phyloP scores from a whole-genome alignment of 306 rosid species.

The Prinsepia uniflora region DNA sequence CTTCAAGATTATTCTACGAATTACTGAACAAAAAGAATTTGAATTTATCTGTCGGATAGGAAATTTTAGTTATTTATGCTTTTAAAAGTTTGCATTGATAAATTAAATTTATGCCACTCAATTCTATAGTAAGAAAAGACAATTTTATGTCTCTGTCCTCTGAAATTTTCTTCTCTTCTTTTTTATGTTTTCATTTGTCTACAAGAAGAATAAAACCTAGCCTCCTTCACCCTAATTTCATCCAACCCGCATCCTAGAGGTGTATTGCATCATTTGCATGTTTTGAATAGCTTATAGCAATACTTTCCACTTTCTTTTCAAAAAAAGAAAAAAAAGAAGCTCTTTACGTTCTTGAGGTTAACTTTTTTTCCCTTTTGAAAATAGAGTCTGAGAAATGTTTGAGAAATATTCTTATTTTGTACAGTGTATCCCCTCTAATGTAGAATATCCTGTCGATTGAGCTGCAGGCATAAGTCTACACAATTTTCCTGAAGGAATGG shows the following conservation, averaged over 20 bases:
- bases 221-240: background rate
- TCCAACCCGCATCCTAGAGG: background rate
- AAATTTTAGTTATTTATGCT: background rate
- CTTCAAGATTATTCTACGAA: slow-evolving; percentile 15
- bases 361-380: background rate
- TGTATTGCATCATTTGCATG: background rate
- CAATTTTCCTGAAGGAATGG: slow-evolving; percentile 99
- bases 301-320: slow-evolving; percentile 1
- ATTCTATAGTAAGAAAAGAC: background rate
- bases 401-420: background rate
- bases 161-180: background rate
- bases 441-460: slow-evolving; percentile 5
- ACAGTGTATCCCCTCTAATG: background rate
- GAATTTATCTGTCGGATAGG: background rate
- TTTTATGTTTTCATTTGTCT: background rate
- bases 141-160: background rate
- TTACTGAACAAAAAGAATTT: background rate
- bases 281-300: background rate
- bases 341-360: background rate
- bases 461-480: slow-evolving; percentile 93
- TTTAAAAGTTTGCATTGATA: background rate
- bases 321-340: too few relatives aligned
- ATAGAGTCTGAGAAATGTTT: background rate
- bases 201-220: background rate
- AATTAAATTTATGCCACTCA: background rate